These are phyloP conservation scores for Alternaria triticimaculans DNA, from an alignment of 2,329 filamentous ascomycete genomes.

Conservation along the genomic window DNA sequence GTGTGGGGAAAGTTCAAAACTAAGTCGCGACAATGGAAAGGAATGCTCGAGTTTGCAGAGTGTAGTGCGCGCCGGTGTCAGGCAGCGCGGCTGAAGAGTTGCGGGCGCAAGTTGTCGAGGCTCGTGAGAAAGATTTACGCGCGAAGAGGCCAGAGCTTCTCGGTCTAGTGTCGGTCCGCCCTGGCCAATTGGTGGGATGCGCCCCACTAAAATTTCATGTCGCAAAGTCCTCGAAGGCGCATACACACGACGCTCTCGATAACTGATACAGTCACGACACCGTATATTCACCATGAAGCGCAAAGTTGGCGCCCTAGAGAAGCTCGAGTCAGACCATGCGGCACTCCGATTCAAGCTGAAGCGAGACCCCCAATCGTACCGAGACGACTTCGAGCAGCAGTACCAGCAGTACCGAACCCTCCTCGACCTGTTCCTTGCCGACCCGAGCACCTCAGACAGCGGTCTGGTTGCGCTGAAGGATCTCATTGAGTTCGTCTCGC, in stretches of 20 bases:
- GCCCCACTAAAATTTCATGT: conserved; percentile 27
- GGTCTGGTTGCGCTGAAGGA: conserved; percentile 86
- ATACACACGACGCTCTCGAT: background rate
- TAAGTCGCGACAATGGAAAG: background rate
- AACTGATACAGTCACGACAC: background rate
- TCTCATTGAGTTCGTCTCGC: conserved; percentile 89
- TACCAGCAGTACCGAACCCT: conserved; percentile 92
- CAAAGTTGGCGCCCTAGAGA: conserved; percentile 90
- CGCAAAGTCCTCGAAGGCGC: conserved; percentile 18
- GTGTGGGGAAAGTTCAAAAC: background rate
- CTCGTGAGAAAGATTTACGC: conserved; percentile 14
- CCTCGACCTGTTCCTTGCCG: conserved; percentile 86
- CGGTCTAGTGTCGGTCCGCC: conserved; percentile 22
- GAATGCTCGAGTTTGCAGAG: background rate
- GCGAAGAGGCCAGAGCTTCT: conserved; percentile 15
- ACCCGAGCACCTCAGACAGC: conserved; percentile 77
- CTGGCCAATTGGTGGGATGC: conserved; percentile 11
- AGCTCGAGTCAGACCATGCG: conserved; percentile 78
- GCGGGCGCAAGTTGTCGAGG: conserved; percentile 2
- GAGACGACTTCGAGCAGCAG: conserved; percentile 85
- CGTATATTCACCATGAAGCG: conserved; percentile 67
- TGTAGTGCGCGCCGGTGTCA: conserved; percentile 6
- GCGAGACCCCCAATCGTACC: conserved; percentile 76
- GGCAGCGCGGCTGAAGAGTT: conserved; percentile 7
- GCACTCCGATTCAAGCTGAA: conserved; percentile 80